phyloP scores from a whole-genome alignment of 1,284 basidiomycete species.

The Porogramme epimiltina region DNA sequence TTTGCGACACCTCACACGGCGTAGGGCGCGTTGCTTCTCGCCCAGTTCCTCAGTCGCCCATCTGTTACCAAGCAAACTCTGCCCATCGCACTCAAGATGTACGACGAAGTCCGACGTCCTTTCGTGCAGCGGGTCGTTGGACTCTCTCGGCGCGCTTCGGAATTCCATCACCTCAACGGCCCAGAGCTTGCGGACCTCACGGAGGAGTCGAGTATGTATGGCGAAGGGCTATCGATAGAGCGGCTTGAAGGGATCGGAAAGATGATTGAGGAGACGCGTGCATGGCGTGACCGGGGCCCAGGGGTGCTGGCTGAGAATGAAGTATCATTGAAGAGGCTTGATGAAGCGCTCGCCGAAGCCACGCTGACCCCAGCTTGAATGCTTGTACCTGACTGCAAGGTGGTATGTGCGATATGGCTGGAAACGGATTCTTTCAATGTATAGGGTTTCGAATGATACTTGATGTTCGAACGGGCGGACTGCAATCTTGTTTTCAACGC shows the following conservation, averaged over 20 bases:
- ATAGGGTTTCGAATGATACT: too few relatives aligned
- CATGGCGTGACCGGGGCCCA: background rate
- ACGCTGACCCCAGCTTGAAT: too few relatives aligned
- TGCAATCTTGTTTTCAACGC: too few relatives aligned
- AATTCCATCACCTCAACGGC: background rate
- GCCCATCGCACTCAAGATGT: conserved; percentile 1
- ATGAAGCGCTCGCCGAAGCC: background rate
- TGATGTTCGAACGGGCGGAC: too few relatives aligned
- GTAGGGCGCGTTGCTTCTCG: conserved; percentile 7
- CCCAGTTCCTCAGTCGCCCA: background rate
- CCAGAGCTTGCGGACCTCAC: conserved; percentile 3
- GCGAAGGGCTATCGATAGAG: background rate
- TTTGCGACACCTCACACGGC: background rate
- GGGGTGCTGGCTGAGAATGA: background rate
- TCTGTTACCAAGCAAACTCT: background rate
- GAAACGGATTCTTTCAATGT: too few relatives aligned
- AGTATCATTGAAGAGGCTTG: background rate
- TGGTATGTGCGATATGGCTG: too few relatives aligned
- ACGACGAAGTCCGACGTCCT: conserved; percentile 7
- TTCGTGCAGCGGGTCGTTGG: conserved; percentile 3
- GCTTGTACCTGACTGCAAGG: too few relatives aligned
- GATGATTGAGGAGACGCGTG: background rate
- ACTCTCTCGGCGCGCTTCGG: background rate
- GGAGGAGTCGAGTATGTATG: background rate
- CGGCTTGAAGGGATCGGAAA: background rate